A percentile compares a stretch with the other conserved stretches of the same genome.
Conservation (phyloP, 768 basidiomycete species). For the Mycena belliarum region DNA sequence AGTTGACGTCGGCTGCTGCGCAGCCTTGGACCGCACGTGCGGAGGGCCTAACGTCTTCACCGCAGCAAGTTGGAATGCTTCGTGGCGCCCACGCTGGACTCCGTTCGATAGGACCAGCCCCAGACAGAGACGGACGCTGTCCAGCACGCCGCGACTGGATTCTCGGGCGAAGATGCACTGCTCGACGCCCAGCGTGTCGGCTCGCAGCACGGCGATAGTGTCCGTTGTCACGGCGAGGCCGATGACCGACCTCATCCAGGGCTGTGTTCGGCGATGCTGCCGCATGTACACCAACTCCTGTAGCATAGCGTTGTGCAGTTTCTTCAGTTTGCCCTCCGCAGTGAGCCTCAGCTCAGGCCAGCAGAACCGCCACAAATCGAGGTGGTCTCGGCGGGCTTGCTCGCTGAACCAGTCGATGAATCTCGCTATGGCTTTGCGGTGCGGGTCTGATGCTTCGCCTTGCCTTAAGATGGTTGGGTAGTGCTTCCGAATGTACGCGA, state of each 20-base stretch:
- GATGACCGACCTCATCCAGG: slow-evolving; percentile 5
- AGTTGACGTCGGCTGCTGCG: too few relatives aligned
- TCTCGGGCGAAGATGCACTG: not conserved
- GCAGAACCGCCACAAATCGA: not conserved
- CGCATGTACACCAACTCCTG: slow-evolving; percentile 9
- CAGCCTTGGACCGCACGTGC: not conserved
- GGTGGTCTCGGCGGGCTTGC: not conserved
- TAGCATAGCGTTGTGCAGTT: not conserved
- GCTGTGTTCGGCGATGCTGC: slow-evolving; percentile 11
- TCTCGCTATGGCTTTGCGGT: not conserved
- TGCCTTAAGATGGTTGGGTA: not conserved
- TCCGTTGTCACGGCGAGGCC: not conserved
- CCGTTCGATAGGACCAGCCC: not conserved
- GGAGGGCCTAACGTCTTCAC: slow-evolving; percentile 1
- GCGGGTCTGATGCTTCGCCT: not conserved
- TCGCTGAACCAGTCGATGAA: slow-evolving; percentile 2
- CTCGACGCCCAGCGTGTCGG: not conserved
- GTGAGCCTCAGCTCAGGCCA: not conserved
- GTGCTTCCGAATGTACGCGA: not conserved
- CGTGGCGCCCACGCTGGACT: slow-evolving; percentile 12
- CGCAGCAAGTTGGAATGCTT: not conserved
- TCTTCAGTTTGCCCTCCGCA: not conserved
- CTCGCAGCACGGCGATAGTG: not conserved
- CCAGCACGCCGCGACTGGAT: not conserved
- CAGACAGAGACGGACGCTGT: slow-evolving; percentile 6